A percentile compares a stretch with the other conserved stretches of the same genome.
Conservation (phyloP, 1,139 yeast species). For the Suhomyces terraborum region DNA sequence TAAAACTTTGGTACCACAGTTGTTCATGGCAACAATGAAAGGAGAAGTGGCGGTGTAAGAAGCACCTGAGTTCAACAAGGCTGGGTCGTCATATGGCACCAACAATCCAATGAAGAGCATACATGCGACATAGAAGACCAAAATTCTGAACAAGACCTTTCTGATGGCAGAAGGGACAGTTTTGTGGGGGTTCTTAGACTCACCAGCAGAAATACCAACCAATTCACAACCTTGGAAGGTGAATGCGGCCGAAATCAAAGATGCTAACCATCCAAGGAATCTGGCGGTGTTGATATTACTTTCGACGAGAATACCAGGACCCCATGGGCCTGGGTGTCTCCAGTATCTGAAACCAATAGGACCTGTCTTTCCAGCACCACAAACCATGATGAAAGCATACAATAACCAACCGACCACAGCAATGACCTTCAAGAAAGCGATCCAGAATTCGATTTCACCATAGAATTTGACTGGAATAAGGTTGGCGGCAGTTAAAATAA, state of each 20-base stretch:
- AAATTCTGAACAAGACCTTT: constrained; percentile 78
- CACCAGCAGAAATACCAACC: constrained; percentile 89
- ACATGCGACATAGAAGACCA: constrained; percentile 77
- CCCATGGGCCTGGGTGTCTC: constrained; percentile 92
- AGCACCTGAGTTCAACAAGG: constrained; percentile 24
- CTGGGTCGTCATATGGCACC: constrained; percentile 75
- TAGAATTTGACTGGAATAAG: constrained; percentile 63
- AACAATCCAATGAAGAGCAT: constrained; percentile 80
- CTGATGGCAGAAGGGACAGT: constrained; percentile 84
- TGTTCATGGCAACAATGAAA: constrained; percentile 58
- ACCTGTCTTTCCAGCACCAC: constrained; percentile 70
- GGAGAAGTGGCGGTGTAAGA: constrained; percentile 51
- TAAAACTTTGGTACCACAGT: constrained; percentile 68
- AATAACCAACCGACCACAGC: constrained; percentile 73
- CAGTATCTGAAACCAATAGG: constrained; percentile 86
- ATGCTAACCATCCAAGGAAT: constrained; percentile 66
- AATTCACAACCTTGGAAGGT: constrained; percentile 81
- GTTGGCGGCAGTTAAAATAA: constrained; percentile 51
- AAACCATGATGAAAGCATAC: constrained; percentile 67
- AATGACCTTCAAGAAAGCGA: constrained; percentile 65
- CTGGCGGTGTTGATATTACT: constrained; percentile 54
- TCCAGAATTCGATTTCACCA: constrained; percentile 66
- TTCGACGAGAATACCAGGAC: constrained; percentile 54
- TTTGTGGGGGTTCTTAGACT: constrained; percentile 76
- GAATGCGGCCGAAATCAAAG: constrained; percentile 70